Conservation (phyloP, 208 protist genomes). For the Crithidia fasciculata region DNA sequence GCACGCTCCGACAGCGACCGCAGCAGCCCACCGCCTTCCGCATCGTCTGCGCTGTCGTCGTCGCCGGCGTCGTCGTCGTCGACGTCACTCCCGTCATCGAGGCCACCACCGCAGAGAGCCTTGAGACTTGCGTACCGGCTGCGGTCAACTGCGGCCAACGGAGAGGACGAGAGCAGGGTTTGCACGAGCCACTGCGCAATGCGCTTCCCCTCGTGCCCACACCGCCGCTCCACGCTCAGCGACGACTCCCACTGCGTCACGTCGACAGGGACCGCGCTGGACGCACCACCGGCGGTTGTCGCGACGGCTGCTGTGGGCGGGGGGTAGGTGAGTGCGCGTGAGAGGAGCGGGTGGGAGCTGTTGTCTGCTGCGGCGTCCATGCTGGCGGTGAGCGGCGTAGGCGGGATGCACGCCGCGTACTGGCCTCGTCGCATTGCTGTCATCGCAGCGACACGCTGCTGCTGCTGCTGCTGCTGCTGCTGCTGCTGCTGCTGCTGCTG, state of each 20-base stretch:
- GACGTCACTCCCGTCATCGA: neutral
- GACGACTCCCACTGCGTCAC: constrained; percentile 23
- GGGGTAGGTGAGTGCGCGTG: neutral
- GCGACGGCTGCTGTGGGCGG: neutral
- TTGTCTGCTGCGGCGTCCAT: too few species aligned
- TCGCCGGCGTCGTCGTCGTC: neutral
- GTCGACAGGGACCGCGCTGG: too few species aligned
- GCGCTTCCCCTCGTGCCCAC: constrained; percentile 14
- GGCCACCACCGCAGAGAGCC: neutral
- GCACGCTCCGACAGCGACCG: constrained; percentile 48
- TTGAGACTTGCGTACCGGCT: neutral
- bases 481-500: neutral
- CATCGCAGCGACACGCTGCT: too few species aligned
- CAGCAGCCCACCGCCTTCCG: constrained; percentile 20
- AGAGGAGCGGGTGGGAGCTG: neutral
- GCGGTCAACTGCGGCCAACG: neutral
- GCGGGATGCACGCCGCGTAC: too few species aligned
- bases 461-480: too few species aligned
- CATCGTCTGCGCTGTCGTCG: constrained; percentile 4
- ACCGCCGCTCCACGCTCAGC: constrained; percentile 18
- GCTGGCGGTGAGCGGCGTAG: too few species aligned
- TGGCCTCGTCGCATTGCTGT: too few species aligned
- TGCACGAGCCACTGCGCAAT: constrained; percentile 25
- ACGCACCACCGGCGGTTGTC: neutral
- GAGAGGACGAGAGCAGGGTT: constrained; percentile 9